Base-by-base conservation (phyloP, 2,329 filamentous ascomycete species). In the Tolypocladium ophioglossoides region DNA sequence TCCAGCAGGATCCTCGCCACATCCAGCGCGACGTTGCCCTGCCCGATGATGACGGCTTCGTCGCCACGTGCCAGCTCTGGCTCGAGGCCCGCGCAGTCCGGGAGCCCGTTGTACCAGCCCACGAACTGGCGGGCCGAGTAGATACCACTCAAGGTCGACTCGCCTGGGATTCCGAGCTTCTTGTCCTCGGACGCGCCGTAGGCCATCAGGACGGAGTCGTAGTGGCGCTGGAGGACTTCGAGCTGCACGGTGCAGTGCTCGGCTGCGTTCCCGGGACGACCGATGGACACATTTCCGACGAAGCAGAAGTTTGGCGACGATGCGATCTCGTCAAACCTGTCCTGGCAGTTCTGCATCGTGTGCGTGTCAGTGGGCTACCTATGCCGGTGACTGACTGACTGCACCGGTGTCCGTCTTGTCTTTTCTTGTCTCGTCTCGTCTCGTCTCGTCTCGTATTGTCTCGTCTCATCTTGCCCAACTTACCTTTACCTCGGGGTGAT, bases 401-500 rank as follows among this genome's bases (percentile, higher is more conserved):
- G 41, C 7, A 18, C 24, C 41, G 7, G 27, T 14, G 16, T 10
- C 8, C 37, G 37, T 16, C 37, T 18, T 18, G 18, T n/a, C 44
- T n/a, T 3, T 16, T 47, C 24, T 32, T 12, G 24, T n/a, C 44
- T n/a, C 6, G 27, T n/a, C n/a, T n/a, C n/a, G n/a, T n/a, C n/a
- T n/a, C n/a, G n/a, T n/a, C n/a, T n/a, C n/a, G n/a, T n/a, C n/a
- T n/a, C n/a, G n/a, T n/a, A n/a, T n/a, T n/a, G n/a, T n/a, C n/a
- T n/a, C n/a, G n/a, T n/a, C n/a, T n/a, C n/a, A n/a, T n/a, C n/a
- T n/a, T n/a, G n/a, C n/a, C 24, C 27, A 8, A 32, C 44, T 56
- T 73, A 94, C 90, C 83, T 99, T 99, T 61, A 99, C 94, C 73
- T 99, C 92, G 0, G 94, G 92, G 71, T 99, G 94, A 68, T 99